Evolutionary conservation across 306 rosid species (phyloP), one percentile per base, ranked within the genome.

Genomic region (Prinsepia uniflora): DNA sequence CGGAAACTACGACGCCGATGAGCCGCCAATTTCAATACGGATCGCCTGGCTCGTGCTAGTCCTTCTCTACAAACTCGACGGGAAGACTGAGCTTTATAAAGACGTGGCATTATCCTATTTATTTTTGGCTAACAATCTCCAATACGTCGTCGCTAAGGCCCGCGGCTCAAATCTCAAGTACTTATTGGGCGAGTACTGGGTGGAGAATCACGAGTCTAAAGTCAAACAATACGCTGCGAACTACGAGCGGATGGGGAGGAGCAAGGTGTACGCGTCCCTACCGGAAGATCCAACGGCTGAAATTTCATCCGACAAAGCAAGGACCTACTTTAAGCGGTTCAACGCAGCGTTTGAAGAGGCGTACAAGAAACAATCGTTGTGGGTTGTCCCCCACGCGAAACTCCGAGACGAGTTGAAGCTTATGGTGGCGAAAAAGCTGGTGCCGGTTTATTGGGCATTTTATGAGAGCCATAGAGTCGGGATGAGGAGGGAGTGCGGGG

Each of bases 101-200:
- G 92, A 94, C 80, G 86, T 84, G 24, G 90, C 97, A 0, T 88
- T 87, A 6, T 85, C 96, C 5, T 94, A 94, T 77, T 70, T 94
- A 45, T 94, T 94, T 76, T 84, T 94, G 1, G 97, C 98, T n/a
- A 94, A 94, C 78, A 94, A 94, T 71, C 89, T 94, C 52, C 89
- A 91, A 39, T 94, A 94, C 84, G 85, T 91, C 61, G 89, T 94
- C 65, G 79, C 12, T 7, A 94, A 94, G 54, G 91, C 80, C 4
- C 83, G 84, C 0, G 61, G 39, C 20, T 86, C 98, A 11, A 94
- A 81, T 57, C 81, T 94, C 39, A 65, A 79, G 52, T 64, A 82
- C 59, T 67, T 84, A 5, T 77, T 94, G 5, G 91, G 95, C 0
- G 95, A 87, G 0, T 72, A 83, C 4, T 90, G 97, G 98, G 70